Base-by-base conservation (phyloP, 2,329 filamentous ascomycete species). In the Aspergillus tanneri region DNA sequence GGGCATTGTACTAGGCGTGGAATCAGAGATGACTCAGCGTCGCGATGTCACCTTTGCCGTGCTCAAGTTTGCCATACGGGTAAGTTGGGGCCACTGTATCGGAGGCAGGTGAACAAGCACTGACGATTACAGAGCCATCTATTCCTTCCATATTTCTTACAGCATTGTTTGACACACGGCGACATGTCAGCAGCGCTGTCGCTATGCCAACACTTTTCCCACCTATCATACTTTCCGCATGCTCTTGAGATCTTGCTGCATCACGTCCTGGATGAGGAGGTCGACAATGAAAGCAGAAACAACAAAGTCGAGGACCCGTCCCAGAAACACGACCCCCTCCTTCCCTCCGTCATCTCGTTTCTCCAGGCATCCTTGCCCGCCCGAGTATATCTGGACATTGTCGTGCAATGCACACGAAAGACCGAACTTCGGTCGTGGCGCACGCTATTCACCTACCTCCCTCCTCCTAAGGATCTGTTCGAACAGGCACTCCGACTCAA, bases 371-470 rank as follows among this genome's bases (percentile, higher is more conserved):
- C 85, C 1, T 87, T 90, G 68, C 86, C 85, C 47, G 83, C 65
- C 0, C 65, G 65, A 9, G 63, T 90, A 49, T 99, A 96, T 63
- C 83, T 97, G 12, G 92, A 97, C 61, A 93, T 97, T 49, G 86
- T 99, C 19, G 87, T 99, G 16, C 93, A 95, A 71, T 99, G 93
- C 71, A 96, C 93, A 1, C 86, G 93, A 46, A 99, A 99, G 71
- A 99, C 93, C 0, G 93, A 99, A 65, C 84, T 96, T 6, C 84
- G 92, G 30, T 95, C 90, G 47, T 99, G 93, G 93, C 85, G 87
- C 50, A 96, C 93, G 0, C 77, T 99, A 1, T 99, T 99, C 68
- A 84, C 85, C 4, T 90, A 96, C 61, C 78, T 99, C 1, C 93
- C 93, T 1, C 89, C 92, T 1, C 89, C 92, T 3, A 86, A 90